Evolutionary conservation across 495 filamentous ascomycete genomes (phyloP).

Genomic region (Acidiella bohemica): DNA sequence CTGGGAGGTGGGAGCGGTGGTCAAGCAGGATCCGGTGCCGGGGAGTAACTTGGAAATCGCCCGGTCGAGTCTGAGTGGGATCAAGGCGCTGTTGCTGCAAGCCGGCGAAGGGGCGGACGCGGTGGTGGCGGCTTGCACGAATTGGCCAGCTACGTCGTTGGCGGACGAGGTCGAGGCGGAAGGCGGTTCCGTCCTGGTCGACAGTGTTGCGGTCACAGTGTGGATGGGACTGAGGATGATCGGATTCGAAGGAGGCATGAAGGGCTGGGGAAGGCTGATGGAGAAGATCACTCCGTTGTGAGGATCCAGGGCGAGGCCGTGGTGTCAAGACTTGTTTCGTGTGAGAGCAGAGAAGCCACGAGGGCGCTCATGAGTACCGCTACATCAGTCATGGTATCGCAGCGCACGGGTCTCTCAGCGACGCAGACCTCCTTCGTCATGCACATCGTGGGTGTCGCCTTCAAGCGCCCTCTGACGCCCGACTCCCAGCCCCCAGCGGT

Average conservation of each 20-base stretch:
- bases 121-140: constrained; percentile 10
- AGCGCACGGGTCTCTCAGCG: too few species aligned
- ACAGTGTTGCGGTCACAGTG: constrained; percentile 9
- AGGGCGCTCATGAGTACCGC: too few species aligned
- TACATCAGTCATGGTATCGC: too few species aligned
- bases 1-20: background rate
- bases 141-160: constrained; percentile 9
- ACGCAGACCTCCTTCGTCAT: too few species aligned
- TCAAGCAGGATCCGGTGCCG: background rate
- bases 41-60: constrained; percentile 7
- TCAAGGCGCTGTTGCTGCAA: constrained; percentile 2
- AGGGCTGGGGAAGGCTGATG: constrained; percentile 5
- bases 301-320: too few species aligned
- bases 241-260: background rate
- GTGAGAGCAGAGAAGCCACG: too few species aligned
- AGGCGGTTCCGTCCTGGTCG: constrained; percentile 2
- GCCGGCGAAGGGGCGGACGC: background rate
- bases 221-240: constrained; percentile 7
- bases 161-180: constrained; percentile 5
- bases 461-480: too few species aligned
- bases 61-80: background rate
- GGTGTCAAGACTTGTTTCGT: too few species aligned
- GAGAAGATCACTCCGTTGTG: too few species aligned
- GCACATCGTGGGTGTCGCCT: too few species aligned
- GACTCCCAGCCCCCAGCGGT: constrained; percentile 1